Percentiles rank a stretch among this genome's conserved stretches.
These are phyloP conservation scores for Candida mesenterica DNA, from an alignment of 1,139 yeast genomes.

Conservation along the genomic window DNA sequence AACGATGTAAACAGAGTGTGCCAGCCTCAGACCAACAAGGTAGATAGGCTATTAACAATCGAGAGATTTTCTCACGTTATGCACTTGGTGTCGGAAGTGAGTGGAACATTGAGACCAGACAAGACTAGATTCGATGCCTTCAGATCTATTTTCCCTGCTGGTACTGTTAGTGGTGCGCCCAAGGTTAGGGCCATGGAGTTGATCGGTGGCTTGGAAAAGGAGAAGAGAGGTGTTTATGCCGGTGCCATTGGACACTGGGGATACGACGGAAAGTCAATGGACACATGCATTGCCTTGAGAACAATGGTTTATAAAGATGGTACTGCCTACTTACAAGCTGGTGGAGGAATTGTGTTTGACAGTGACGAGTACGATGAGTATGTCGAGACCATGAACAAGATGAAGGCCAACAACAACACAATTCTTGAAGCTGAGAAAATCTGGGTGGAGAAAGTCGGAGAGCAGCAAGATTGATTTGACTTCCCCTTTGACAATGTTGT, in stretches of 20 bases:
- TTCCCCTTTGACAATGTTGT: too few relatives aligned
- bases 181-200: slow-evolving; percentile 96
- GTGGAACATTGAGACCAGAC: slow-evolving; percentile 81
- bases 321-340: slow-evolving; percentile 91
- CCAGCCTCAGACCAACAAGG: slow-evolving; percentile 77
- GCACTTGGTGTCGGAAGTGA: slow-evolving; percentile 93
- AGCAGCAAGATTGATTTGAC: slow-evolving; percentile 3
- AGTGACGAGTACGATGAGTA: slow-evolving; percentile 95
- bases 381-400: slow-evolving; percentile 93
- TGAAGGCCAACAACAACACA: slow-evolving; percentile 89
- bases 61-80: slow-evolving; percentile 97
- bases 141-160: slow-evolving; percentile 97
- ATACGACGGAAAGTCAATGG: slow-evolving; percentile 89
- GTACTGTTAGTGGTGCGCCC: slow-evolving; percentile 98
- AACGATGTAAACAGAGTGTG: slow-evolving; percentile 95
- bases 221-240: slow-evolving; percentile 94
- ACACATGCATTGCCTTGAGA: slow-evolving; percentile 94
- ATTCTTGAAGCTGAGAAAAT: slow-evolving; percentile 84
- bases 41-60: slow-evolving; percentile 83
- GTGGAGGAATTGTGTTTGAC: slow-evolving; percentile 96
- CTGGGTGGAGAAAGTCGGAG: slow-evolving; percentile 58
- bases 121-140: slow-evolving; percentile 94
- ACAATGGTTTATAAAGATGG: slow-evolving; percentile 95
- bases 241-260: slow-evolving; percentile 99
- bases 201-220: slow-evolving; percentile 83